Base-by-base conservation (phyloP, 495 filamentous ascomycete species). In the Trichoderma orchidacearum region DNA sequence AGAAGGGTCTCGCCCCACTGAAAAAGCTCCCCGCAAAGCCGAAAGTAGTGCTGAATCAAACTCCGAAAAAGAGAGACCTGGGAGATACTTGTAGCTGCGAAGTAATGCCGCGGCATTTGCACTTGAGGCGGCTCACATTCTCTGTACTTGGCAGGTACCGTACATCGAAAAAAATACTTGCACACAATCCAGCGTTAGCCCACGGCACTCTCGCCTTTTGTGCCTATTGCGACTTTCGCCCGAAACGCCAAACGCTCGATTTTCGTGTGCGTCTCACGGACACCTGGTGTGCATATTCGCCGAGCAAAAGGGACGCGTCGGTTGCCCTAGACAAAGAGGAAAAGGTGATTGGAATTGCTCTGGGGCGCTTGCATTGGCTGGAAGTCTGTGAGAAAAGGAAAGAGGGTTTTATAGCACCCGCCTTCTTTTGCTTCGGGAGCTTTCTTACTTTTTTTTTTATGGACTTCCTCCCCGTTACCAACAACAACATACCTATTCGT, bases 1-100 rank as follows among this genome's bases (percentile, higher is more conserved):
- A 72, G 45, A 75, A 79, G 65, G n/a, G n/a, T n/a, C 77, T 17
- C 13, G 36, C 36, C 36, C 36, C 36, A 41, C 36, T 18, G n/a
- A 41, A 41, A 41, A 3, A 17, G 36, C 36, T 41, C 36, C n/a
- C 36, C 36, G 36, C 36, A 41, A n/a, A n/a, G 36, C 36, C 36
- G 13, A 21, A 21, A 41, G 8, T 7, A 45, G 23, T 9, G 18
- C 18, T 48, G 41, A 48, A 17, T 18, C 13, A 48, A 27, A 27
- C 8, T 25, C 41, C 41, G 41, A 25, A 28, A n/a, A 48, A 27
- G 3, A 13, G 21, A 27, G 23, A 48, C 41, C 41, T 48, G 41
- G n/a, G 21, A 48, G 21, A 48, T 25, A 48, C 41, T 28, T 48
- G 12, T 0, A 1, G 27, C 21, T 2, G 41, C 0, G 18, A 6